A percentile compares a stretch with the other conserved stretches of the same genome.
These are phyloP conservation scores for Nemania sp. DNA, from an alignment of 2,329 filamentous ascomycete genomes.

Conservation along the genomic window DNA sequence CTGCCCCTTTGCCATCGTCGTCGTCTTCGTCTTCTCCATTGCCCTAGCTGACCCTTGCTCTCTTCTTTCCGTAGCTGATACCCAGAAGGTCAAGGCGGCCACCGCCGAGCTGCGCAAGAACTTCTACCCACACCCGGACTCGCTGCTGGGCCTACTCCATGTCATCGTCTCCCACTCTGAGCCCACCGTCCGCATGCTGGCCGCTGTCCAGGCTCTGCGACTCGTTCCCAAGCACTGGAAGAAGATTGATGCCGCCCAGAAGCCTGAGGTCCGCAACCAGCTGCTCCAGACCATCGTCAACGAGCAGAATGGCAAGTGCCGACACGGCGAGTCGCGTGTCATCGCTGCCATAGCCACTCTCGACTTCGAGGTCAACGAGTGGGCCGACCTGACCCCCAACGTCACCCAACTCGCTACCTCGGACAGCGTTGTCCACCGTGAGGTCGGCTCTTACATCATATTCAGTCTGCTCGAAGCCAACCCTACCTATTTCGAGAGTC, in stretches of 20 bases:
- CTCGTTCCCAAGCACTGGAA: conserved; percentile 87
- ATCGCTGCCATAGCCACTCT: conserved; percentile 84
- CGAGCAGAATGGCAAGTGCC: conserved; percentile 75
- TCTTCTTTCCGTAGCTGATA: conserved; percentile 68
- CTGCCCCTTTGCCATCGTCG: background rate
- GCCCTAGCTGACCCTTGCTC: conserved; percentile 41
- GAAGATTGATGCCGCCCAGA: conserved; percentile 72
- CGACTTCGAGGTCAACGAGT: conserved; percentile 86
- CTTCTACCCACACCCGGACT: conserved; percentile 86
- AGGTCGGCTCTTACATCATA: conserved; percentile 91
- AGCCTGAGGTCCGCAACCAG: conserved; percentile 77
- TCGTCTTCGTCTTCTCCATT: background rate
- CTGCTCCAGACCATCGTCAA: conserved; percentile 82
- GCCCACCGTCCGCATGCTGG: conserved; percentile 79
- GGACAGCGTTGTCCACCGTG: conserved; percentile 75
- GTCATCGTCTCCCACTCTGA: conserved; percentile 80
- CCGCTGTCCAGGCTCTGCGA: conserved; percentile 85
- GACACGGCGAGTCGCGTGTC: conserved; percentile 86
- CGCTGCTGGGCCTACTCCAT: conserved; percentile 84
- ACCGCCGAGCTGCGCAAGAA: conserved; percentile 90
- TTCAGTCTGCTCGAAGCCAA: conserved; percentile 90
- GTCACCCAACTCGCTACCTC: conserved; percentile 80
- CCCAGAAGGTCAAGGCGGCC: conserved; percentile 84
- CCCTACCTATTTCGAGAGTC: conserved; percentile 81
- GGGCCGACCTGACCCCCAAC: conserved; percentile 77